Conservation (phyloP, 164 flowering plant species). For the Stephania yunnanensis region DNA sequence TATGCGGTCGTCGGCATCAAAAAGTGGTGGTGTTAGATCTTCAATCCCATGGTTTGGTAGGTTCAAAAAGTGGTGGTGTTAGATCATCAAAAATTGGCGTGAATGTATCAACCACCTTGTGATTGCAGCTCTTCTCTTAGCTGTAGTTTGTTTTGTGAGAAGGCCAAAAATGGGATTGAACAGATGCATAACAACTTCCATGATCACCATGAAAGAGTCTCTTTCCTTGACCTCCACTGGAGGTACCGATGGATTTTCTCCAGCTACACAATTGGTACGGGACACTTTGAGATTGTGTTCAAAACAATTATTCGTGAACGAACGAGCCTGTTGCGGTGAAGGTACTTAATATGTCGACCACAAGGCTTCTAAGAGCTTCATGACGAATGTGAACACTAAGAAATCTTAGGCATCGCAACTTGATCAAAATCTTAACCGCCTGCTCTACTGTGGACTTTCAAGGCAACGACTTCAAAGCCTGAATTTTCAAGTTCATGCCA, state of each 20-base stretch:
- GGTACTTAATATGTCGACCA: slow-evolving; percentile 2
- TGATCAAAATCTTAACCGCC: slow-evolving; percentile 5
- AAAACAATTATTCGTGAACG: not conserved
- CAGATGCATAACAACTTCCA: not conserved
- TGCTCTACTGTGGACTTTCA: slow-evolving; percentile 15
- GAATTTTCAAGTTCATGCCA: too few relatives aligned
- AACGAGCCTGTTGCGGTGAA: not conserved
- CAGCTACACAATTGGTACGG: slow-evolving; percentile 8
- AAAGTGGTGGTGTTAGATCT: slow-evolving; percentile 6
- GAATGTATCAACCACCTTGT: not conserved
- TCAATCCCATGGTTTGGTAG: not conserved
- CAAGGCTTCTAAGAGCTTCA: slow-evolving; percentile 13
- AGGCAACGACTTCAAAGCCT: slow-evolving; percentile 16
- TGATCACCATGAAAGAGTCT: not conserved
- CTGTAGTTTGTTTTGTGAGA: not conserved
- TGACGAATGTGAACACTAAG: slow-evolving; percentile 9
- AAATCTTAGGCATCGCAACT: slow-evolving; percentile 6
- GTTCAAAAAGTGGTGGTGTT: too few relatives aligned
- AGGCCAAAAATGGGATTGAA: not conserved
- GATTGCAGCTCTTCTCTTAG: too few relatives aligned
- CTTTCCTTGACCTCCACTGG: slow-evolving; percentile 1
- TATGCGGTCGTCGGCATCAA: slow-evolving; percentile 6
- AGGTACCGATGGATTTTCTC: slow-evolving; percentile 9
- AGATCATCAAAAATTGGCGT: not conserved
- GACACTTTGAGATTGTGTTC: slow-evolving; percentile 9